Evolutionary conservation across 192 early-diverging fungal species (phyloP).

Genomic region (Spizellomyces sp.): DNA sequence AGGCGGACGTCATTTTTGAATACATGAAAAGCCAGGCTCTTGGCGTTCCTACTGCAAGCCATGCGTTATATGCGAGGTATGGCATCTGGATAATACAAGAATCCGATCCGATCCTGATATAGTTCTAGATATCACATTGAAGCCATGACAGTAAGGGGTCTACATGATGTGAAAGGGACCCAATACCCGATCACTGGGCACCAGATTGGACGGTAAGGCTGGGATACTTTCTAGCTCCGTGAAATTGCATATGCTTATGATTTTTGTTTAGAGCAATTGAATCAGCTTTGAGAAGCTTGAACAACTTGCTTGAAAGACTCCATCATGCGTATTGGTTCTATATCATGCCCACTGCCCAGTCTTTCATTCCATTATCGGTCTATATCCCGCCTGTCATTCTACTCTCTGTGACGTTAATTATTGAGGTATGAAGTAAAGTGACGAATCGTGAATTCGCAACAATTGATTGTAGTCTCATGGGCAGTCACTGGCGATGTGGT

Average conservation of each 20-base stretch:
- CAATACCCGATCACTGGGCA: slow-evolving; percentile 8
- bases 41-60: slow-evolving; percentile 68
- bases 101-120: not conserved
- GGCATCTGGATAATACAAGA: not conserved
- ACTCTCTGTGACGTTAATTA: slow-evolving; percentile 67
- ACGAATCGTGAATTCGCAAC: not conserved
- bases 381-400: slow-evolving; percentile 87
- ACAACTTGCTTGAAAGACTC: slow-evolving; percentile 90
- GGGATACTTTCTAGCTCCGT: not conserved
- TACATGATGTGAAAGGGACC: slow-evolving; percentile 18
- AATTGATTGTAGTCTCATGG: not conserved
- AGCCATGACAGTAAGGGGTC: slow-evolving; percentile 38
- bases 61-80: slow-evolving; percentile 71
- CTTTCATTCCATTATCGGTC: slow-evolving; percentile 84
- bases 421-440: slow-evolving; percentile 37
- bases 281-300: slow-evolving; percentile 79
- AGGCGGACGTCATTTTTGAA: slow-evolving; percentile 34
- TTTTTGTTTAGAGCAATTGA: slow-evolving; percentile 56
- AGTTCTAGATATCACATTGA: slow-evolving; percentile 46
- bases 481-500: slow-evolving; percentile 18
- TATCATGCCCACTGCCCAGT: slow-evolving; percentile 74
- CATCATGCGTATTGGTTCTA: slow-evolving; percentile 99
- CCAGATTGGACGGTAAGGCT: slow-evolving; percentile 24
- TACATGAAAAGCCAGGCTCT: slow-evolving; percentile 69
- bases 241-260: not conserved